Evolutionary conservation across 2,329 filamentous ascomycete genomes (phyloP), one percentile per base, ranked within the genome.

Genomic region (Monosporascus sp.): DNA sequence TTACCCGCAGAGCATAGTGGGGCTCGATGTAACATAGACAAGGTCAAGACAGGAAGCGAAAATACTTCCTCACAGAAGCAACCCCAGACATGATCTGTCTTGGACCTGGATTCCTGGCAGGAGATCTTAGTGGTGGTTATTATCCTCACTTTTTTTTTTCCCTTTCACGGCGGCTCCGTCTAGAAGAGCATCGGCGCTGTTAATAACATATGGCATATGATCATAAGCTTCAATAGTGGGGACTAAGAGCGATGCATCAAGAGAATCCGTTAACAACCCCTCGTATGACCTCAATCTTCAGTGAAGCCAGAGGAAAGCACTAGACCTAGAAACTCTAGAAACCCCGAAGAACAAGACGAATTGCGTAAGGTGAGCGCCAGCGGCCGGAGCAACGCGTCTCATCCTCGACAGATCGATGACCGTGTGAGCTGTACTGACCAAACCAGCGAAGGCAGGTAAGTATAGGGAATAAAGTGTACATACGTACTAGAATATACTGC

Each of bases 1-100:
- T 62, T 68, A 66, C 64, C 62, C 63, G 58, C 60, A 58, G 56
- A 60, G 56, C 56, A 56, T 52, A 57, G 65, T 65, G 65, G 66
- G 64, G 63, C 63, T 52, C 61, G 56, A 64, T 66, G 61, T 62
- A 63, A 67, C 64, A 57, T 63, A 61, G 43, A 24, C 20, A 22
- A 66, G 36, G 57, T 57, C 56, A 63, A 61, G 49, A 44, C 51
- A 59, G 50, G 52, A 56, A 50, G 47, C 22, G 34, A 9, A 49
- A 55, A 57, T 62, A 61, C 56, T 54, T 34, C 31, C 9, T 14
- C 59, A 59, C 51, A 52, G 52, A 49, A 36, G 40, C 56, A 46
- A 38, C 51, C 54, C 51, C 59, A 53, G 54, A 55, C 40, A 50
- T 55, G 55, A 53, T 49, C 51, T 54, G 41, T 48, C 24, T 37